Evolutionary conservation across 345 rosid species (phyloP).

Genomic region (Cardamine occulta): DNA sequence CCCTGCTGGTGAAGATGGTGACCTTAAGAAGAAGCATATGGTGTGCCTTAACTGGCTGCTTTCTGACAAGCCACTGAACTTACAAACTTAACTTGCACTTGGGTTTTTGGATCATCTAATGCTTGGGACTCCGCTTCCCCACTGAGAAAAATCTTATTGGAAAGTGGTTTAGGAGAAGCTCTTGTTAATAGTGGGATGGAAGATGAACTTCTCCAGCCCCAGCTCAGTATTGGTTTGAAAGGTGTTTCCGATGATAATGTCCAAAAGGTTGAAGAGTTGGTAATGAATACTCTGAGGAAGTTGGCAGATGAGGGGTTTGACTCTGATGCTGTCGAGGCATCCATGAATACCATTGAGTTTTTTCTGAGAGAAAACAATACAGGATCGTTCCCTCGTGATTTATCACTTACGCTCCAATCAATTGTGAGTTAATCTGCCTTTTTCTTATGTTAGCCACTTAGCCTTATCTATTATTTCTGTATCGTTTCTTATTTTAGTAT

Average conservation of each 20-base stretch:
- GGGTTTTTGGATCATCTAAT: conserved; percentile 89
- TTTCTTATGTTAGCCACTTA: neutral
- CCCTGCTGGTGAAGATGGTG: conserved; percentile 58
- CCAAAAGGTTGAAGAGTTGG: conserved; percentile 71
- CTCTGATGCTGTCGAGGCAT: conserved; percentile 78
- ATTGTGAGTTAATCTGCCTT: conserved; percentile 49
- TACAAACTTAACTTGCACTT: conserved; percentile 82
- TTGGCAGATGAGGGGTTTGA: conserved; percentile 57
- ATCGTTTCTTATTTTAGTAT: conserved; percentile 6
- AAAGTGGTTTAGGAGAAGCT: conserved; percentile 94
- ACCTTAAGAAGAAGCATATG: conserved; percentile 84
- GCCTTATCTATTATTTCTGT: neutral
- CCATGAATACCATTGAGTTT: conserved; percentile 92
- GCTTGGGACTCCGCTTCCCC: conserved; percentile 97
- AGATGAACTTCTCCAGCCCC: conserved; percentile 95
- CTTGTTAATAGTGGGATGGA: conserved; percentile 86
- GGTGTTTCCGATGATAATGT: conserved; percentile 75
- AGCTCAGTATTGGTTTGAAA: conserved; percentile 88
- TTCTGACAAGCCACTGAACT: conserved; percentile 79
- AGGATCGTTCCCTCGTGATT: too few relatives aligned
- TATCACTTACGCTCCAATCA: conserved; percentile 52
- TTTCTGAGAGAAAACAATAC: too few relatives aligned
- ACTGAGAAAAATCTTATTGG: conserved; percentile 63
- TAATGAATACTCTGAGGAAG: conserved; percentile 67
- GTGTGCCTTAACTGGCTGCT: conserved; percentile 93